phyloP scores from a whole-genome alignment of 2,329 filamentous ascomycete species.

The Hortaea werneckii region DNA sequence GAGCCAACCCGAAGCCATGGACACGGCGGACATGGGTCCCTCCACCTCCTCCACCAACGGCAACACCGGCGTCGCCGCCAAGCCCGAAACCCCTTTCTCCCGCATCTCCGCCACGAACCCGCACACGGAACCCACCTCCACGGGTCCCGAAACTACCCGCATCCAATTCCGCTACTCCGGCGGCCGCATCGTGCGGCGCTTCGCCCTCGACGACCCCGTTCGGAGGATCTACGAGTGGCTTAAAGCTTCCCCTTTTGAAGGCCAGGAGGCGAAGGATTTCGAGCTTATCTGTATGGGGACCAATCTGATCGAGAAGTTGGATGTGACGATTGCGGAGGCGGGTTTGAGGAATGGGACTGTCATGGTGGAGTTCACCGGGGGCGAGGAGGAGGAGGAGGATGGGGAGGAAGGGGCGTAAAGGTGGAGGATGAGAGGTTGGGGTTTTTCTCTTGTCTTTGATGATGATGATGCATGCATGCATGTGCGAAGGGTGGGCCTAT shows the following conservation, averaged over 20 bases:
- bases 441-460: too few species aligned
- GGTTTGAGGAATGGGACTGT: slow-evolving; percentile 87
- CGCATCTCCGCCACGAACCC: slow-evolving; percentile 61
- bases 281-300: slow-evolving; percentile 82
- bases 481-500: too few species aligned
- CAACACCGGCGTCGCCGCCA: slow-evolving; percentile 3
- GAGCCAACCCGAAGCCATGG: slow-evolving; percentile 20
- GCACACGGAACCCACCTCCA: slow-evolving; percentile 63
- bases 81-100: slow-evolving; percentile 43
- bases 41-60: slow-evolving; percentile 3
- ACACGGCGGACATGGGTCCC: slow-evolving; percentile 18
- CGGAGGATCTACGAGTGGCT: slow-evolving; percentile 90
- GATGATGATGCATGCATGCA: too few species aligned
- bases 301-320: slow-evolving; percentile 68
- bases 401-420: background rate
- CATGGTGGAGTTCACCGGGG: slow-evolving; percentile 69
- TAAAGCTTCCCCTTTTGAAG: slow-evolving; percentile 75
- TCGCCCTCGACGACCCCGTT: slow-evolving; percentile 65
- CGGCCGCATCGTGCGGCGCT: slow-evolving; percentile 79
- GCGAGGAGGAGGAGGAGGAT: slow-evolving; percentile 1
- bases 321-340: slow-evolving; percentile 63
- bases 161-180: slow-evolving; percentile 87
- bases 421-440: too few species aligned
- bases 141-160: slow-evolving; percentile 62
- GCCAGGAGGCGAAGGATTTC: slow-evolving; percentile 67